Percentiles rank a stretch among this genome's conserved stretches.
Evolutionary conservation across 2,329 filamentous ascomycete genomes (phyloP).

Genomic region (Fusarium hostae): DNA sequence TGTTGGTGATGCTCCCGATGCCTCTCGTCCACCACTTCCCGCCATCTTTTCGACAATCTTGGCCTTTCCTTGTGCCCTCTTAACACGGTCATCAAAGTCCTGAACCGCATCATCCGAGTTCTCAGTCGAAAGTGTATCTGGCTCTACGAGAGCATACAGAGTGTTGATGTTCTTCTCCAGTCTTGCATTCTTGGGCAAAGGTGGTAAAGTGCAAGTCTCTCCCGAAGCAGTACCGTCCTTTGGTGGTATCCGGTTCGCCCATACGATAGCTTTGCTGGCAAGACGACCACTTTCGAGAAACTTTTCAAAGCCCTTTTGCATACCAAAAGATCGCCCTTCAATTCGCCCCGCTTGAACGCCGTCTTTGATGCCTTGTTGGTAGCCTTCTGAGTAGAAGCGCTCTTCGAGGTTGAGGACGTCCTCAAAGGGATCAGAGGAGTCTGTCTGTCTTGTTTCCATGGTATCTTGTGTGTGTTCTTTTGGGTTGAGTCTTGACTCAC

Average conservation of each 20-base stretch:
- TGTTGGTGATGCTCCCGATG: constrained; percentile 14
- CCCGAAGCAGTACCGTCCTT: neutral
- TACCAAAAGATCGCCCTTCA: constrained; percentile 89
- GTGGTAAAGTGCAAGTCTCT: constrained; percentile 47
- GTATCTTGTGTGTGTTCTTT: neutral
- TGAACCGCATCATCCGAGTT: constrained; percentile 91
- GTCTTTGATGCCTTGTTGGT: constrained; percentile 77
- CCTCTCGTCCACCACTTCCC: constrained; percentile 45
- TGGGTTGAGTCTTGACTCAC: constrained; percentile 1
- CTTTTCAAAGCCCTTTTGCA: constrained; percentile 94
- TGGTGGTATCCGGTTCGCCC: constrained; percentile 74
- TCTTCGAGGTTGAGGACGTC: constrained; percentile 70
- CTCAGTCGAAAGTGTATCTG: constrained; percentile 77
- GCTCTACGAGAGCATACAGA: constrained; percentile 82
- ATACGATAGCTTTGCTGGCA: constrained; percentile 83
- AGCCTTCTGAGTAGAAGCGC: constrained; percentile 84
- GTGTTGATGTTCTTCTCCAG: constrained; percentile 80
- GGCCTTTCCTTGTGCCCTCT: constrained; percentile 82
- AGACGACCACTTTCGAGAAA: constrained; percentile 83
- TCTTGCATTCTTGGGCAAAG: constrained; percentile 68
- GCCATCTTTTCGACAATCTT: constrained; percentile 84
- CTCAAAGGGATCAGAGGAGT: constrained; percentile 63
- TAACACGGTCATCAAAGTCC: constrained; percentile 90
- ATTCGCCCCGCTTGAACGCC: constrained; percentile 81
- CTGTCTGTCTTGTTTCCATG: constrained; percentile 32